Percentiles rank a stretch among this genome's conserved stretches.
Conservation (phyloP, 768 basidiomycete species). For the Scleroderma bovista region DNA sequence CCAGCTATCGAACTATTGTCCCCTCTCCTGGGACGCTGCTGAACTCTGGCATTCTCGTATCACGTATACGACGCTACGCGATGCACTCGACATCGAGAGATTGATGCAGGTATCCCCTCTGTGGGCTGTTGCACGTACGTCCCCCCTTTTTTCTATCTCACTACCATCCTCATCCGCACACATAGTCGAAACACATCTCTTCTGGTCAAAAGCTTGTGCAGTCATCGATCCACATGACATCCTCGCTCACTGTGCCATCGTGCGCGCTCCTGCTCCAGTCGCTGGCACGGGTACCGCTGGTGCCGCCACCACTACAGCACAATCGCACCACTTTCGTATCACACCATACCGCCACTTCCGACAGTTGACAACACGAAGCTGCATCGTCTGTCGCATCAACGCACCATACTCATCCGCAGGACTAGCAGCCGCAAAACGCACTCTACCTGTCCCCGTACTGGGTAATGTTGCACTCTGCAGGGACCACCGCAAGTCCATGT, state of each 20-base stretch:
- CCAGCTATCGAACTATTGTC: slow-evolving; percentile 39
- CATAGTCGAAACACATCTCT: slow-evolving; percentile 64
- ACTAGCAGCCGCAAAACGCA: slow-evolving; percentile 46
- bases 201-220: slow-evolving; percentile 62
- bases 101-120: slow-evolving; percentile 58
- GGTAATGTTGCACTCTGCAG: slow-evolving; percentile 50
- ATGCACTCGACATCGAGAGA: slow-evolving; percentile 53
- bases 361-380: slow-evolving; percentile 48
- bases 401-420: slow-evolving; percentile 45
- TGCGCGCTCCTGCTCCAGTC: slow-evolving; percentile 24
- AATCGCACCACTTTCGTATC: slow-evolving; percentile 33
- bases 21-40: slow-evolving; percentile 42
- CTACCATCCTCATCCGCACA: slow-evolving; percentile 4
- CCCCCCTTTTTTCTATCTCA: neutral
- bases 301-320: slow-evolving; percentile 28
- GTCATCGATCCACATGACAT: slow-evolving; percentile 59
- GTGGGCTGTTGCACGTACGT: slow-evolving; percentile 59
- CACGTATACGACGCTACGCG: slow-evolving; percentile 57
- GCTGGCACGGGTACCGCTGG: slow-evolving; percentile 16
- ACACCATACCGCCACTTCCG: slow-evolving; percentile 60
- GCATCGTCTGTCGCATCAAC: slow-evolving; percentile 69
- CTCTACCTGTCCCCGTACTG: slow-evolving; percentile 36
- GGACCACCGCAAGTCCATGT: slow-evolving; percentile 58
- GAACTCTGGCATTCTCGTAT: slow-evolving; percentile 58
- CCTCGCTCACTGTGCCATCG: slow-evolving; percentile 43